Conservation (phyloP, 306 rosid genomes). For the Cicer chorassanicum region DNA sequence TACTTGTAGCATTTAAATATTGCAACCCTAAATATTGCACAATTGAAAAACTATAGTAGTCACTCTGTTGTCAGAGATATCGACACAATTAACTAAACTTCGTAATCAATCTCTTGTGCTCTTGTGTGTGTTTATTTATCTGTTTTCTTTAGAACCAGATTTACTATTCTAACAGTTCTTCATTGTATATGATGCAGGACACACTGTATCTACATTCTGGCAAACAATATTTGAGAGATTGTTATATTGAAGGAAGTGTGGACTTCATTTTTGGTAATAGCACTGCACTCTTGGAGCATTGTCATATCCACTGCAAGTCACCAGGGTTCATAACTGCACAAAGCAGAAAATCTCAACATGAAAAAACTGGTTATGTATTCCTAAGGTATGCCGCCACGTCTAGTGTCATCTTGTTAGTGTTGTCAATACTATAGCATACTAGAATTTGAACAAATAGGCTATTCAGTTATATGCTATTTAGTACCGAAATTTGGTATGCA, state of each 20-base stretch:
- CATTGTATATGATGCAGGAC: conserved; percentile 61
- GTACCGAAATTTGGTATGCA: too few relatives aligned
- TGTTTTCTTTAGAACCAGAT: not conserved
- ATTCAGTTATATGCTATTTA: too few relatives aligned
- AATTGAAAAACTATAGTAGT: not conserved
- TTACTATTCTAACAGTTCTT: not conserved
- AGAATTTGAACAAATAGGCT: too few relatives aligned
- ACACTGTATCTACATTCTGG: conserved; percentile 84
- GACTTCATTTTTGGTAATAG: conserved; percentile 92
- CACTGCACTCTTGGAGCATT: conserved; percentile 86
- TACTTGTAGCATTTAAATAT: too few relatives aligned
- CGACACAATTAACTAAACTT: not conserved
- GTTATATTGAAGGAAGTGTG: conserved; percentile 94
- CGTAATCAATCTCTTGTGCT: not conserved
- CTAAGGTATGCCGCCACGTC: conserved; percentile 58
- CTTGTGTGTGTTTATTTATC: not conserved
- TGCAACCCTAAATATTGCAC: not conserved
- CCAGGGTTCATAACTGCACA: conserved; percentile 89
- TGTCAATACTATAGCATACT: too few relatives aligned
- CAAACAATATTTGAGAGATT: conserved; percentile 81
- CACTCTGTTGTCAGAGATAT: not conserved
- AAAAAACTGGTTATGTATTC: conserved; percentile 87
- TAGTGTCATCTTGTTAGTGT: not conserved
- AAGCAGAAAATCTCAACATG: conserved; percentile 79
- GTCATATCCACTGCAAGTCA: conserved; percentile 87